Evolutionary conservation across 2,329 filamentous ascomycete genomes (phyloP).

Genomic region (Aplosporella prunicola): DNA sequence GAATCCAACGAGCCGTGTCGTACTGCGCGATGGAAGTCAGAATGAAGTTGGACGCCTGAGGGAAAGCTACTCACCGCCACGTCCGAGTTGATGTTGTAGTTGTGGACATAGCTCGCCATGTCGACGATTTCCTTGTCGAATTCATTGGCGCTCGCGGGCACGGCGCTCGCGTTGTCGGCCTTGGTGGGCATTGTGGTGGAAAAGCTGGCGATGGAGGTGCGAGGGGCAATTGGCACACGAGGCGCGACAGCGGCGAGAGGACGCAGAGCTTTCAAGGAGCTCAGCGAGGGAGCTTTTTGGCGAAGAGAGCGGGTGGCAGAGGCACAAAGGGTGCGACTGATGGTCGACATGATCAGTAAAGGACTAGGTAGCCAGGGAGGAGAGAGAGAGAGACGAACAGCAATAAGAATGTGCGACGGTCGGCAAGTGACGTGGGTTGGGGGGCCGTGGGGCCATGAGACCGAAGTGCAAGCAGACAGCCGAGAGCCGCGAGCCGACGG

Average conservation of each 20-base stretch:
- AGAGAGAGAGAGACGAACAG: constrained; percentile 5
- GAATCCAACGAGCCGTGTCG: constrained; percentile 92
- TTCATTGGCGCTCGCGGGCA: constrained; percentile 31
- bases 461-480: too few species aligned
- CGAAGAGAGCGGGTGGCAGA: constrained; percentile 29
- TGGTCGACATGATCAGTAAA: constrained; percentile 28
- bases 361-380: too few species aligned
- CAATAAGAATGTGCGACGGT: background rate
- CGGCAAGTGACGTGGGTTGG: background rate
- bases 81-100: constrained; percentile 81
- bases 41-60: background rate
- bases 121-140: constrained; percentile 93
- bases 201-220: constrained; percentile 2
- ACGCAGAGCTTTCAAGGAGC: constrained; percentile 24
- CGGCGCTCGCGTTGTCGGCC: constrained; percentile 13
- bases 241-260: constrained; percentile 26
- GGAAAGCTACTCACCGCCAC: constrained; percentile 63
- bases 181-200: constrained; percentile 11
- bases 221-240: constrained; percentile 1
- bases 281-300: constrained; percentile 19
- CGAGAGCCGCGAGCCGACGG: too few species aligned
- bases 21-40: constrained; percentile 45
- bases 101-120: constrained; percentile 91
- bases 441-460: background rate
- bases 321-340: constrained; percentile 33